These are phyloP conservation scores for Crithidia expoeki DNA, from an alignment of 208 protist genomes.

Conservation along the genomic window DNA sequence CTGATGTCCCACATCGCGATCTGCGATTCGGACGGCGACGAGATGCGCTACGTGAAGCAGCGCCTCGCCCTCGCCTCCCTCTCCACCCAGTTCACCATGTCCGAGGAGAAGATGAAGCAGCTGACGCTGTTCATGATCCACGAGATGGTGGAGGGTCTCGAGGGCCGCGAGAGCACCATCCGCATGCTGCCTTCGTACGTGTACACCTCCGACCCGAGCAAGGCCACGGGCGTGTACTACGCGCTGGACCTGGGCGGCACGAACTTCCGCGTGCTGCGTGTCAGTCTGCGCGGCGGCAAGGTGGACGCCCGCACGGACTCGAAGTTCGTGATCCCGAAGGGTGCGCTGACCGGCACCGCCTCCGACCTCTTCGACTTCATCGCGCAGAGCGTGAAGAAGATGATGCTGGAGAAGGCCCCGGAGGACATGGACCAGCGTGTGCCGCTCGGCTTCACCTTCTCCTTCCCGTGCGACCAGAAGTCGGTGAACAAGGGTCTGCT, in stretches of 20 bases:
- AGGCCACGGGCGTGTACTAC: slow-evolving; percentile 78
- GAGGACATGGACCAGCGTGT: slow-evolving; percentile 66
- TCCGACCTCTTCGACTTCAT: slow-evolving; percentile 91
- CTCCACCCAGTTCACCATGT: slow-evolving; percentile 70
- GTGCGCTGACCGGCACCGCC: slow-evolving; percentile 48
- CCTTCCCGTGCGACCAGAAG: slow-evolving; percentile 92
- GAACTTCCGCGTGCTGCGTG: slow-evolving; percentile 88
- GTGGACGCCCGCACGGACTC: slow-evolving; percentile 44
- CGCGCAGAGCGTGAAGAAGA: slow-evolving; percentile 71
- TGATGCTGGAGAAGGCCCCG: slow-evolving; percentile 57
- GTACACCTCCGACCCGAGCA: slow-evolving; percentile 60
- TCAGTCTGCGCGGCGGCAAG: slow-evolving; percentile 56
- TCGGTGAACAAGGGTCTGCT: slow-evolving; percentile 71
- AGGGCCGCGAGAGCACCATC: slow-evolving; percentile 74
- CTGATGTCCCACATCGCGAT: slow-evolving; percentile 80
- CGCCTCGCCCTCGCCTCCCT: slow-evolving; percentile 74
- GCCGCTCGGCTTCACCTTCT: slow-evolving; percentile 93
- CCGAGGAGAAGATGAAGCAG: slow-evolving; percentile 61
- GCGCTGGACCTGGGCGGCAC: slow-evolving; percentile 92
- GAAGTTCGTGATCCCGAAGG: slow-evolving; percentile 70
- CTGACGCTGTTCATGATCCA: slow-evolving; percentile 77
- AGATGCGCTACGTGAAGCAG: slow-evolving; percentile 77
- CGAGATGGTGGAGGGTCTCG: slow-evolving; percentile 85
- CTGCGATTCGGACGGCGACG: slow-evolving; percentile 55
- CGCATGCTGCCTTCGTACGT: slow-evolving; percentile 90